Evolutionary conservation across 768 basidiomycete species (phyloP), one percentile per base, ranked within the genome.

Genomic region (Termitomyces sp.): DNA sequence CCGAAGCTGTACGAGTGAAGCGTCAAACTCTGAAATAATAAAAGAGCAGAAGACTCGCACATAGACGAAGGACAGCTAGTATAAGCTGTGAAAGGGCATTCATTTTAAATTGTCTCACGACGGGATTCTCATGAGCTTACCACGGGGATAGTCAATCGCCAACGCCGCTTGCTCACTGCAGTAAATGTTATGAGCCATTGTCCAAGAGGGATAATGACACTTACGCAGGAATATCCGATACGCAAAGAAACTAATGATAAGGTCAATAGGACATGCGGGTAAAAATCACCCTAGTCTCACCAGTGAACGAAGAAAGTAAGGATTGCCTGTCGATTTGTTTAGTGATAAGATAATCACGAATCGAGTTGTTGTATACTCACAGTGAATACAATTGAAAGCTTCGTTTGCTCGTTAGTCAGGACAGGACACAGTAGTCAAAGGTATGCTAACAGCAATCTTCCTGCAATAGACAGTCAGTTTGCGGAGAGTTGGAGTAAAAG

Each of bases 231-330:
- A 68, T 58, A 75, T 74, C 27, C 74, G 69, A 47, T 69, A 69
- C 0, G 66, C 63, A 29, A 71, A 74, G 48, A 74, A 76, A 54
- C 74, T 75, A 49, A 5, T 18, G 44, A 29, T 27, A 3, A 22
- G 32, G 26, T 20, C 46, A 16, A 13, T 5, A 5, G 6, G 34
- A 36, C 4, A 4, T 1, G 2, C 12, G 5, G 13, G n/a, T n/a
- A n/a, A n/a, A n/a, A n/a, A 26, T 24, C 37, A 16, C 12, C 5
- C 37, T 47, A 5, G 14, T 7, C 63, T 32, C 57, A 78, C 76
- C 76, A 75, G 42, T 78, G 77, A 10, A 77, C 75, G 4, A 72
- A 64, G 42, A 77, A 75, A 10, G 76, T 77, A 5, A 77, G 60
- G 31, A 76, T 53, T 1, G 74, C 76, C 76, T 72, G 20, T 24